A percentile compares a stretch with the other conserved stretches of the same genome.
Evolutionary conservation across 495 filamentous ascomycete species (phyloP).

Genomic region (Cetradonia linearis): DNA sequence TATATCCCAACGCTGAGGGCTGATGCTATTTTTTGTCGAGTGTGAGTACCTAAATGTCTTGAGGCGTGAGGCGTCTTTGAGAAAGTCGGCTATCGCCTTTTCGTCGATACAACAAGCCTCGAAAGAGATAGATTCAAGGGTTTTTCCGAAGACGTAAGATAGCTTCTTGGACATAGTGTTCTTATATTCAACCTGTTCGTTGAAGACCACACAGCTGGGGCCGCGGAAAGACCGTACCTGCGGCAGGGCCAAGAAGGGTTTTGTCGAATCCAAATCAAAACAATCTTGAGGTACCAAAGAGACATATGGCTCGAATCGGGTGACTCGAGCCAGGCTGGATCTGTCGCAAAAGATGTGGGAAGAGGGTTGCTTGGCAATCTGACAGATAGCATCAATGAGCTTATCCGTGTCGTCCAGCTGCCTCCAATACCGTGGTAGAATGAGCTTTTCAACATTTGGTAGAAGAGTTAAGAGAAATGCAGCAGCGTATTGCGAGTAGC

Average conservation of each 20-base stretch:
- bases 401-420: slow-evolving; percentile 24
- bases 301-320: slow-evolving; percentile 22
- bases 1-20: slow-evolving; percentile 29
- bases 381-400: slow-evolving; percentile 25
- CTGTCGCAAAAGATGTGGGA: slow-evolving; percentile 8
- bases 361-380: slow-evolving; percentile 23
- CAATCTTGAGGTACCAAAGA: slow-evolving; percentile 17
- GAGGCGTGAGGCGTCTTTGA: slow-evolving; percentile 29
- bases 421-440: slow-evolving; percentile 25
- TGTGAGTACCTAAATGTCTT: slow-evolving; percentile 30
- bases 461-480: slow-evolving; percentile 33
- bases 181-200: slow-evolving; percentile 14
- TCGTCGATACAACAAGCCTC: slow-evolving; percentile 28
- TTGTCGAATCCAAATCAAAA: slow-evolving; percentile 25
- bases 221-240: slow-evolving; percentile 25
- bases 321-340: slow-evolving; percentile 25
- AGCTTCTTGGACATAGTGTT: slow-evolving; percentile 21
- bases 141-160: slow-evolving; percentile 21
- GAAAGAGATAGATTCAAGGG: slow-evolving; percentile 26
- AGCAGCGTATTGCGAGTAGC: slow-evolving; percentile 32
- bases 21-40: slow-evolving; percentile 20
- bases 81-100: slow-evolving; percentile 30
- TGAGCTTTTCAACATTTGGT: slow-evolving; percentile 29
- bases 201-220: slow-evolving; percentile 23
- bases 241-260: slow-evolving; percentile 28